Evolutionary conservation across 2,329 filamentous ascomycete genomes (phyloP).

Genomic region (Calonectria fujianensis): DNA sequence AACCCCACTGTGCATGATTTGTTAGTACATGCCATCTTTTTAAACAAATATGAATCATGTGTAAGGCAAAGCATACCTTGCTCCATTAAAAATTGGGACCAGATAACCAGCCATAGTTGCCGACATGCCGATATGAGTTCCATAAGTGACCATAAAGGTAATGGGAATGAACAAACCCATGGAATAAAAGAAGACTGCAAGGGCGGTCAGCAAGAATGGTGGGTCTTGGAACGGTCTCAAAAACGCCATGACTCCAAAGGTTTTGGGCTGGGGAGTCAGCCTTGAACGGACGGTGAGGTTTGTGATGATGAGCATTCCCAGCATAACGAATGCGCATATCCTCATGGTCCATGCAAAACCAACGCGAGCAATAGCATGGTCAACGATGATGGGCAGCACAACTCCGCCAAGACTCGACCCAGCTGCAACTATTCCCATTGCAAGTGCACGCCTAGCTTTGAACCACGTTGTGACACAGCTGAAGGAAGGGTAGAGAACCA

Average conservation of each 20-base stretch:
- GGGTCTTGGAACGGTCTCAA: conserved; percentile 14
- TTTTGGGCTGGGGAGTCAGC: neutral
- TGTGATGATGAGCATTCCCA: conserved; percentile 46
- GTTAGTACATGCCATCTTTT: neutral
- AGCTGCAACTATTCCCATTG: conserved; percentile 53
- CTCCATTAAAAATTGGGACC: conserved; percentile 59
- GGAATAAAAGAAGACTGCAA: conserved; percentile 30
- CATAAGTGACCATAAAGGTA: conserved; percentile 26
- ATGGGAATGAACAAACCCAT: conserved; percentile 35
- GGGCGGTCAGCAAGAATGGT: conserved; percentile 6
- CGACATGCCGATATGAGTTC: conserved; percentile 14
- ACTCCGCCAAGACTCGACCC: conserved; percentile 59
- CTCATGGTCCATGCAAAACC: conserved; percentile 59
- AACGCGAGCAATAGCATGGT: conserved; percentile 52
- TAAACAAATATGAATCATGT: neutral
- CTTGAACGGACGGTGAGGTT: conserved; percentile 31
- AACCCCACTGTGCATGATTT: conserved; percentile 51
- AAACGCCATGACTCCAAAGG: conserved; percentile 17
- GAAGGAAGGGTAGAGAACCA: conserved; percentile 52
- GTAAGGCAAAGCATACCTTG: conserved; percentile 41
- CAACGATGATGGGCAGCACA: conserved; percentile 60
- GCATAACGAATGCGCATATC: conserved; percentile 57
- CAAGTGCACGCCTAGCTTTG: conserved; percentile 49
- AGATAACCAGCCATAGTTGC: conserved; percentile 14
- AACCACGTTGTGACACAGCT: conserved; percentile 54